Base-by-base conservation (phyloP, 78 protist genomes). In the Dictyostelium capitatum region DNA sequence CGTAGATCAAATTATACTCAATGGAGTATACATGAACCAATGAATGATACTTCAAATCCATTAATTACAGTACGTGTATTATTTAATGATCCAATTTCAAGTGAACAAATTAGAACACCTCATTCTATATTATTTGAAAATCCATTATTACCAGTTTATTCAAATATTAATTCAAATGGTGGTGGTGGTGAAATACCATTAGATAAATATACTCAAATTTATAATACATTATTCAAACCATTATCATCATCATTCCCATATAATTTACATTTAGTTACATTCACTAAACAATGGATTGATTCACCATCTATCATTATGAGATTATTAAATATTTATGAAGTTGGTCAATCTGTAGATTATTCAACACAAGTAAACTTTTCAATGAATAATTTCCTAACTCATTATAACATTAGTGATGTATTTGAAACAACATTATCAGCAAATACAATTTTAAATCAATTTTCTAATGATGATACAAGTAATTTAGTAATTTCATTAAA, bases 121-220 rank as follows among this genome's bases (percentile, higher is more conserved):
- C 93, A 87, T 56, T 53, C 93, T 9, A 17, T 87, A 1, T 10
- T 87, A 23, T 80, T 75, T 50, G 93, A 87, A 64, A 77, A 87
- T 87, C 74, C 70, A 32, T 50, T 87, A n/a, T 48, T 77, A 4
- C 56, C 70, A 32, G 70, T 87, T 32, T 87, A 30, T 51, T 32
- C 81, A 14, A 25, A 43, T 2, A 11, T 70, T 30, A 43, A 43
- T 7, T 5, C 37, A 10, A 25, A 14, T 11, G n/a, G n/a, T n/a
- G n/a, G n/a, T n/a, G n/a, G n/a, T n/a, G n/a, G n/a, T n/a, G 73
- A 50, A 28, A 53, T 12, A 20, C 47, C 78, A 17, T 54, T 83
- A 4, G 54, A n/a, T 0, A 19, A 75, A 6, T 84, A 70, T 70
- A 15, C 47, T 1, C 7, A 11, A 1, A 17, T 43, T 9, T 28